These are phyloP conservation scores for Paramecium primaurelia DNA, from an alignment of 73 alveolate genomes.

Conservation along the genomic window DNA sequence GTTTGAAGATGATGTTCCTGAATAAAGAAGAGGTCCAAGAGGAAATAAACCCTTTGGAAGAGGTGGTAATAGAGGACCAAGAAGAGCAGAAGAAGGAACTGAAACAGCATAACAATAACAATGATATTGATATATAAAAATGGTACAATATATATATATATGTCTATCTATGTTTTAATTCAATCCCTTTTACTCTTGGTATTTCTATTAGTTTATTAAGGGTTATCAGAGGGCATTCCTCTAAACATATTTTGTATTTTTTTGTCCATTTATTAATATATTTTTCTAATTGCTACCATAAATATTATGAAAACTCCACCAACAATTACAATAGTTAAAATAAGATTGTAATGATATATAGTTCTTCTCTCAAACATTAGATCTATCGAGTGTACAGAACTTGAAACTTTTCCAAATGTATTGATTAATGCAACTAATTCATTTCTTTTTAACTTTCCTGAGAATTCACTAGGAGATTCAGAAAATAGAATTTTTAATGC, in stretches of 20 bases:
- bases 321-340: neutral
- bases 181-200: neutral
- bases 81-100: neutral
- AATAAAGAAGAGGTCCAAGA: slow-evolving; percentile 30
- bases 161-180: neutral
- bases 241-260: slow-evolving; percentile 18
- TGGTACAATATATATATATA: neutral
- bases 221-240: neutral
- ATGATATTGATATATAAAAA: neutral
- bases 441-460: slow-evolving; percentile 70
- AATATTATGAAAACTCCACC: slow-evolving; percentile 10
- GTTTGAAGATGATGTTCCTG: slow-evolving; percentile 35
- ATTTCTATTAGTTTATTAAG: neutral
- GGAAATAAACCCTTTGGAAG: neutral
- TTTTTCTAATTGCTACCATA: neutral
- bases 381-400: slow-evolving; percentile 49
- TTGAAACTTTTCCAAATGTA: slow-evolving; percentile 72
- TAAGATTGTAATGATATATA: neutral
- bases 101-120: slow-evolving; percentile 12
- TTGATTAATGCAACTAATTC: slow-evolving; percentile 74
- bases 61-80: slow-evolving; percentile 28
- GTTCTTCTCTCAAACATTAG: slow-evolving; percentile 27
- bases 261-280: slow-evolving; percentile 9
- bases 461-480: slow-evolving; percentile 60
- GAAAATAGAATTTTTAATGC: slow-evolving; percentile 86